Evolutionary conservation across 1,284 basidiomycete species (phyloP), one percentile per base, ranked within the genome.

Genomic region (Fomes fomentarius): DNA sequence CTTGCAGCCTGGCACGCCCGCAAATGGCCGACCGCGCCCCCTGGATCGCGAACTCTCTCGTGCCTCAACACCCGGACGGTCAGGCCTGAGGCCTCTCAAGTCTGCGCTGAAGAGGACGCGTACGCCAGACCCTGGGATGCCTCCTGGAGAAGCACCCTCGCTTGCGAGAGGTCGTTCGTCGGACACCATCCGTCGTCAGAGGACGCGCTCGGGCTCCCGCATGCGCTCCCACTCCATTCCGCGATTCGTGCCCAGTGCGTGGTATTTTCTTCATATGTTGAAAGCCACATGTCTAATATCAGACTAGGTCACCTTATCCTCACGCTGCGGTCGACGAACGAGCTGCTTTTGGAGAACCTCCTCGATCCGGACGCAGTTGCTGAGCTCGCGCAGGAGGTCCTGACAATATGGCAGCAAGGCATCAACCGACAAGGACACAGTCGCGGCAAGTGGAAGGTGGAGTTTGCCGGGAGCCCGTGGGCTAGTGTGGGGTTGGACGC

Each of bases 81-180:
- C 60, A 1, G 58, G 46, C 0, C 50, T 54, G 15, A 55, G 52
- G 53, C 74, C 75, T 3, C 71, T 83, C 42, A 87, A 78, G 70
- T 81, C 86, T 26, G 85, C 83, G 0, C 68, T 89, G 67, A 89
- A 84, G 69, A 84, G 78, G 60, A 54, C 48, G 34, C 56, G 58
- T 56, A 67, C 63, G 14, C 63, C 58, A 17, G 59, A 61, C 22
- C 60, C 53, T 26, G 52, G 53, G 11, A 24, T 49, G 17, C 47
- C 55, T 24, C 43, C 49, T 11, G 53, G 50, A 22, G 34, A 35
- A 26, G 17, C 48, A 10, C 54, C 57, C 1, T 52, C 47, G 15
- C 45, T 67, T n/a, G 60, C 63, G 2, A 47, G 68, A 30, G 58
- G 59, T 11, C 47, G 58, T 15, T 58, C 47, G 22, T 7, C 60